Conservation (phyloP, 164 flowering plant genomes). For the Paratinospora sagittata region DNA sequence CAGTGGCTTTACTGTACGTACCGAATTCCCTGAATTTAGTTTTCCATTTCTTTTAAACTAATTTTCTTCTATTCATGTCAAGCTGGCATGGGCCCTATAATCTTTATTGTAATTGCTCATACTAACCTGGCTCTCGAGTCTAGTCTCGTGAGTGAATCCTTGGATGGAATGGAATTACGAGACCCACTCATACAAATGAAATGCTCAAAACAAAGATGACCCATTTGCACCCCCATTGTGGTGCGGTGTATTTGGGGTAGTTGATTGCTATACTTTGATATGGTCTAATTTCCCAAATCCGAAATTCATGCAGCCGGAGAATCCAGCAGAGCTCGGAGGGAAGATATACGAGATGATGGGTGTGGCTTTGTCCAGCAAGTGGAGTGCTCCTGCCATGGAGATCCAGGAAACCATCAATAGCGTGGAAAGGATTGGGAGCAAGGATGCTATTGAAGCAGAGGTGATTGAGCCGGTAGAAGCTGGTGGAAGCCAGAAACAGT, state of each 20-base stretch:
- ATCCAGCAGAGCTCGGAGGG: conserved; percentile 92
- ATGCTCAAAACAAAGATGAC: too few species aligned
- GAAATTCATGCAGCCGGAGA: conserved; percentile 65
- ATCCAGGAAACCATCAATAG: conserved; percentile 16
- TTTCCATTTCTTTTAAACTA: neutral
- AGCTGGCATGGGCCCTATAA: neutral
- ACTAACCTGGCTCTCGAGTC: too few species aligned
- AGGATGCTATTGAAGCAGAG: conserved; percentile 61
- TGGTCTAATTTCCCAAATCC: neutral
- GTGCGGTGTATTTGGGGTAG: too few species aligned
- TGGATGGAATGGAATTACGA: too few species aligned
- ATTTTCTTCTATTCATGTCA: neutral
- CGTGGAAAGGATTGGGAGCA: neutral
- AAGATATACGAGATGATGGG: conserved; percentile 98
- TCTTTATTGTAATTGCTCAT: neutral
- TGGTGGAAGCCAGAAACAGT: conserved; percentile 48
- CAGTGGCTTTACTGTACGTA: conserved; percentile 83
- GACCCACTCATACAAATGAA: too few species aligned
- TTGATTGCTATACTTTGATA: too few species aligned
- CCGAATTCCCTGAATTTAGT: neutral
- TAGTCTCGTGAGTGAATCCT: too few species aligned
- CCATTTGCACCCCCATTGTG: too few species aligned
- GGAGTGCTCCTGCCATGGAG: conserved; percentile 36
- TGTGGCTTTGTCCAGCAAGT: conserved; percentile 66
- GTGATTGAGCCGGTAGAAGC: conserved; percentile 69